Evolutionary conservation across 2,329 filamentous ascomycete species (phyloP).

Genomic region (Phialophora macrospora): DNA sequence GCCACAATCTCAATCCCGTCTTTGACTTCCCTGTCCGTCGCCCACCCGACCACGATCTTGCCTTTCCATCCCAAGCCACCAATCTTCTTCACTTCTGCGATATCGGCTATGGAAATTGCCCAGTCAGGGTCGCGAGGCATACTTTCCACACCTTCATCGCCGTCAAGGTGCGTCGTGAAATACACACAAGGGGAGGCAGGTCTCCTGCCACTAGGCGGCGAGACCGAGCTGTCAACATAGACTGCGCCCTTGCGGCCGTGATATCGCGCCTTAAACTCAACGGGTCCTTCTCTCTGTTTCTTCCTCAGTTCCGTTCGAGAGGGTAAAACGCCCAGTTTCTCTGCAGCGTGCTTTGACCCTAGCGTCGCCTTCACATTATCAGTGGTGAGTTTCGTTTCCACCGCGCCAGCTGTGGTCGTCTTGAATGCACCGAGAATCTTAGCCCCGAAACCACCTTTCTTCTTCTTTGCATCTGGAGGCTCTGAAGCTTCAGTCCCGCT

Average conservation of each 20-base stretch:
- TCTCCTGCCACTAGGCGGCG: slow-evolving; percentile 57
- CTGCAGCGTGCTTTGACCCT: slow-evolving; percentile 66
- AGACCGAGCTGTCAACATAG: slow-evolving; percentile 60
- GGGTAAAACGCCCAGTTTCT: slow-evolving; percentile 72
- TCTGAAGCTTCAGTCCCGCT: slow-evolving; percentile 47
- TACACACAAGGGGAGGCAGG: slow-evolving; percentile 71
- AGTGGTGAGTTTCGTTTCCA: slow-evolving; percentile 73
- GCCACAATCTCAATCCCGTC: slow-evolving; percentile 74
- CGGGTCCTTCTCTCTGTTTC: slow-evolving; percentile 62
- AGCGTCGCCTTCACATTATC: slow-evolving; percentile 71
- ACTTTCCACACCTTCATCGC: slow-evolving; percentile 54
- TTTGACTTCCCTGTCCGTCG: slow-evolving; percentile 71
- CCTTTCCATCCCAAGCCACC: slow-evolving; percentile 85
- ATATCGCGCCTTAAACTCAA: slow-evolving; percentile 75
- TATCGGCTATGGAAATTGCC: slow-evolving; percentile 71
- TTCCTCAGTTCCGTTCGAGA: slow-evolving; percentile 49
- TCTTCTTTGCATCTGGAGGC: slow-evolving; percentile 41
- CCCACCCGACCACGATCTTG: slow-evolving; percentile 81
- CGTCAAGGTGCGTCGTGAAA: slow-evolving; percentile 60
- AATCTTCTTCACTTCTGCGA: slow-evolving; percentile 75
- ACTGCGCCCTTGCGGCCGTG: slow-evolving; percentile 73
- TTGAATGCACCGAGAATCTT: slow-evolving; percentile 70
- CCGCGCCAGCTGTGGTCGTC: slow-evolving; percentile 69
- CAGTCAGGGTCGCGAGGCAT: slow-evolving; percentile 64
- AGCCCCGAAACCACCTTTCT: slow-evolving; percentile 55